Percentiles rank a stretch among this genome's conserved stretches.
These are phyloP conservation scores for Phytophthora citrophthora DNA, from an alignment of 352 stramenopile species.

Conservation along the genomic window DNA sequence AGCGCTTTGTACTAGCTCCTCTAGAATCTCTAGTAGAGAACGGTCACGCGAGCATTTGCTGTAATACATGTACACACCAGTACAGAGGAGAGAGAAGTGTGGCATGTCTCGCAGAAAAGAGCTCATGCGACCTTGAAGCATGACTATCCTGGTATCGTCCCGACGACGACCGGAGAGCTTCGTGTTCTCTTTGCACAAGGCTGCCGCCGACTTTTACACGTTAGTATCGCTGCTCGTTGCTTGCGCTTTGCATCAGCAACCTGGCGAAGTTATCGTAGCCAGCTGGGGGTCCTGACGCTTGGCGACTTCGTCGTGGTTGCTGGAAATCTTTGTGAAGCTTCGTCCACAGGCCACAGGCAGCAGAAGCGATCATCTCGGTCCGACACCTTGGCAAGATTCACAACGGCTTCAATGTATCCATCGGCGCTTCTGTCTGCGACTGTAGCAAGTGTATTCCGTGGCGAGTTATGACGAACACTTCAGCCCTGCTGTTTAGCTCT, in stretches of 20 bases:
- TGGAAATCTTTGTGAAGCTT: slow-evolving; percentile 4
- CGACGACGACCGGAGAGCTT: slow-evolving; percentile 1
- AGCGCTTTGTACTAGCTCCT: not conserved
- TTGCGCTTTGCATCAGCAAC: not conserved
- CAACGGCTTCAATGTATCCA: slow-evolving; percentile 24
- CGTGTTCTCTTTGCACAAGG: not conserved
- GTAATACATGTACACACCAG: not conserved
- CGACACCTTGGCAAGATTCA: slow-evolving; percentile 13
- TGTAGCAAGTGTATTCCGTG: slow-evolving; percentile 13
- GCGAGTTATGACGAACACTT: slow-evolving; percentile 19
- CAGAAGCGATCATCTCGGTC: slow-evolving; percentile 7
- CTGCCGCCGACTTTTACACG: not conserved
- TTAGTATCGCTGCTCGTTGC: not conserved
- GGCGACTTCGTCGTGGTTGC: not conserved
- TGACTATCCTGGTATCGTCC: slow-evolving; percentile 22
- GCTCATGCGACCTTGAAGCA: slow-evolving; percentile 11
- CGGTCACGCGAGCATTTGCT: not conserved
- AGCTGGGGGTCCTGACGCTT: slow-evolving; percentile 1
- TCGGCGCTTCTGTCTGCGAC: slow-evolving; percentile 18
- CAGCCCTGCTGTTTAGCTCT: not conserved
- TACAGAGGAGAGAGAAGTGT: slow-evolving; percentile 7
- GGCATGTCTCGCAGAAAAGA: slow-evolving; percentile 30
- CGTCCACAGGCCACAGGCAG: not conserved
- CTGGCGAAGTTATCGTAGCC: slow-evolving; percentile 8
- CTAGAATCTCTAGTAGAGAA: not conserved